Percentiles rank a stretch among this genome's conserved stretches.
These are phyloP conservation scores for Akanthomyces lecanii DNA, from an alignment of 2,329 filamentous ascomycete species.

Conservation along the genomic window DNA sequence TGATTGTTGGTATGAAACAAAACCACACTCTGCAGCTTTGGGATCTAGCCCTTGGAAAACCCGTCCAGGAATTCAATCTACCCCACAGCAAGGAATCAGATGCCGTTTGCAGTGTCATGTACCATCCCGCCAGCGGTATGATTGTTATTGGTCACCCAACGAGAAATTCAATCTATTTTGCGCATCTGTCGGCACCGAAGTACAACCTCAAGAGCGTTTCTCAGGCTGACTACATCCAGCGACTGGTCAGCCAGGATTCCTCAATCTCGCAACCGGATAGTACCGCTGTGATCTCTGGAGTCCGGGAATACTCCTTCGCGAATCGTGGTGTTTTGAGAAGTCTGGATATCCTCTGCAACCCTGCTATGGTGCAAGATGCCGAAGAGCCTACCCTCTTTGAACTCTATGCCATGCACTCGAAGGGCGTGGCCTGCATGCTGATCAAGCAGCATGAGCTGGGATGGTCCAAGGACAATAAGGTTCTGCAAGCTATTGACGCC, in stretches of 20 bases:
- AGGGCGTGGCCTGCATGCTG: slow-evolving; percentile 84
- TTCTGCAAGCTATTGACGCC: slow-evolving; percentile 73
- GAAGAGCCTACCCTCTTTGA: slow-evolving; percentile 81
- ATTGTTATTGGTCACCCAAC: slow-evolving; percentile 94
- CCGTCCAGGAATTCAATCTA: slow-evolving; percentile 94
- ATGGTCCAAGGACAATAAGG: slow-evolving; percentile 87
- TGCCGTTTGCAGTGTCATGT: slow-evolving; percentile 95
- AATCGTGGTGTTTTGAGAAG: slow-evolving; percentile 84
- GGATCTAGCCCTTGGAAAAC: slow-evolving; percentile 92
- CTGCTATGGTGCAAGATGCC: slow-evolving; percentile 57
- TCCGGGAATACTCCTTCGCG: slow-evolving; percentile 89
- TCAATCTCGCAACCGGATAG: slow-evolving; percentile 81
- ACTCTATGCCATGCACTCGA: slow-evolving; percentile 95
- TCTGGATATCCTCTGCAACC: slow-evolving; percentile 76
- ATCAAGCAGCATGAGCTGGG: slow-evolving; percentile 87
- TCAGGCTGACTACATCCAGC: slow-evolving; percentile 83
- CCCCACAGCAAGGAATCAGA: slow-evolving; percentile 95
- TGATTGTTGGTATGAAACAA: slow-evolving; percentile 97
- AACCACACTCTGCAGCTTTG: slow-evolving; percentile 98
- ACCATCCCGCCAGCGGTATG: slow-evolving; percentile 88
- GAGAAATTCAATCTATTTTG: slow-evolving; percentile 94
- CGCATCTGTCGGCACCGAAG: slow-evolving; percentile 89
- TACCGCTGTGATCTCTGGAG: slow-evolving; percentile 94
- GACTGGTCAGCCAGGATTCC: slow-evolving; percentile 67
- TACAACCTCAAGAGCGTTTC: slow-evolving; percentile 80